These are phyloP conservation scores for Coemansia sp. DNA, from an alignment of 192 early-diverging fungal species.

Conservation along the genomic window DNA sequence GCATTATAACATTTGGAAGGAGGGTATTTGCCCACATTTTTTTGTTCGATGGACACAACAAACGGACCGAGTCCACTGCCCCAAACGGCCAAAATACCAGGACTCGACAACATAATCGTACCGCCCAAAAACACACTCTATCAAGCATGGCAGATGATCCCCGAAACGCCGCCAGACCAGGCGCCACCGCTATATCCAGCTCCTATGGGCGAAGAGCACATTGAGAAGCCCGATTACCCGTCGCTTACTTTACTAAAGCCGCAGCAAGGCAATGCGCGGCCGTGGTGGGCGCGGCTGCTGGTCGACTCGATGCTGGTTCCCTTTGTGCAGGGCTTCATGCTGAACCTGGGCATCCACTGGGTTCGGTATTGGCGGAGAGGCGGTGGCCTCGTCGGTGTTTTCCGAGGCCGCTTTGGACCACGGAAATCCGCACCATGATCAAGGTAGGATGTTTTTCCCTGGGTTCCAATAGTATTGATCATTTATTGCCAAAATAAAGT, in stretches of 20 bases:
- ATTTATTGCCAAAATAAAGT: too few species aligned
- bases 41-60: background rate
- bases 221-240: background rate
- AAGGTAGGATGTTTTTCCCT: too few species aligned
- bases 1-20: too few species aligned
- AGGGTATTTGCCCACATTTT: too few species aligned
- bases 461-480: too few species aligned
- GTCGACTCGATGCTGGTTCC: conserved; percentile 46
- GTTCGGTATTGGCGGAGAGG: conserved; percentile 33
- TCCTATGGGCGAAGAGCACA: background rate
- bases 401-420: conserved; percentile 5
- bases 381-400: conserved; percentile 35
- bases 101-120: background rate
- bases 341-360: conserved; percentile 41
- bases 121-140: conserved; percentile 3
- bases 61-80: background rate
- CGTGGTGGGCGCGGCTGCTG: conserved; percentile 41
- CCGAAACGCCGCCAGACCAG: background rate
- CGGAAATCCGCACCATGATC: background rate
- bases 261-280: conserved; percentile 1
- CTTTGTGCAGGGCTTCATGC: conserved; percentile 49
- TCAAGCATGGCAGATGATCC: background rate
- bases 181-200: background rate
- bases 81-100: background rate
- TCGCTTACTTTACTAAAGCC: background rate